phyloP scores from a whole-genome alignment of 257 asterid species.

The Solanum megistacrolobum region DNA sequence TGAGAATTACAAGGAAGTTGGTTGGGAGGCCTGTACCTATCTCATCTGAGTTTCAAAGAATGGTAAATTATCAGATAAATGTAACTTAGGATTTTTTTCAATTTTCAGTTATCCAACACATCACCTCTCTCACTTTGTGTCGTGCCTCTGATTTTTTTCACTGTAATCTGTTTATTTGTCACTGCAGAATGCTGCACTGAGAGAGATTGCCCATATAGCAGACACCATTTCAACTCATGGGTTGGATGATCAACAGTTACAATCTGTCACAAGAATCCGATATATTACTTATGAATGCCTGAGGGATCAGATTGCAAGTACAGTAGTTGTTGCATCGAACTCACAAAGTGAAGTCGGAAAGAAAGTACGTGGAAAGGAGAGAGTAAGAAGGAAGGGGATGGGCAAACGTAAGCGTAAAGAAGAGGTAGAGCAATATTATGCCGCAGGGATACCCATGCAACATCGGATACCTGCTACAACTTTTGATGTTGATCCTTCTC shows the following conservation, averaged over 20 bases:
- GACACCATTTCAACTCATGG: conserved; percentile 75
- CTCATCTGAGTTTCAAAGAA: conserved; percentile 81
- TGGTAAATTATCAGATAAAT: conserved; percentile 39
- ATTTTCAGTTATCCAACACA: not conserved
- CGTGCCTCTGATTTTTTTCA: conserved; percentile 8
- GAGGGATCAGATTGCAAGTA: conserved; percentile 53
- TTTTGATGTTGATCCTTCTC: conserved; percentile 18
- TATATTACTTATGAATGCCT: conserved; percentile 63
- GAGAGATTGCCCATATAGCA: conserved; percentile 70
- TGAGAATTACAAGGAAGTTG: conserved; percentile 57
- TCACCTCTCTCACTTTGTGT: not conserved
- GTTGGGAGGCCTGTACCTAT: conserved; percentile 85
- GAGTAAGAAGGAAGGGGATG: conserved; percentile 66
- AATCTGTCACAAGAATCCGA: conserved; percentile 56
- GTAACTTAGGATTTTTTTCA: not conserved
- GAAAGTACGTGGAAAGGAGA: conserved; percentile 66
- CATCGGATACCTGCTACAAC: conserved; percentile 30
- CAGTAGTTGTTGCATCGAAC: conserved; percentile 20
- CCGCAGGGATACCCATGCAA: conserved; percentile 15
- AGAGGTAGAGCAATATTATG: conserved; percentile 42
- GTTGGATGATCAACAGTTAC: conserved; percentile 78
- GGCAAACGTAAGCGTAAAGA: conserved; percentile 76
- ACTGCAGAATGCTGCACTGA: conserved; percentile 58
- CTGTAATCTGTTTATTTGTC: not conserved
- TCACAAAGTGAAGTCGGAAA: conserved; percentile 46